Conservation (phyloP, 192 early-diverging fungal genomes). For the Rhizophlyctis rosea region DNA sequence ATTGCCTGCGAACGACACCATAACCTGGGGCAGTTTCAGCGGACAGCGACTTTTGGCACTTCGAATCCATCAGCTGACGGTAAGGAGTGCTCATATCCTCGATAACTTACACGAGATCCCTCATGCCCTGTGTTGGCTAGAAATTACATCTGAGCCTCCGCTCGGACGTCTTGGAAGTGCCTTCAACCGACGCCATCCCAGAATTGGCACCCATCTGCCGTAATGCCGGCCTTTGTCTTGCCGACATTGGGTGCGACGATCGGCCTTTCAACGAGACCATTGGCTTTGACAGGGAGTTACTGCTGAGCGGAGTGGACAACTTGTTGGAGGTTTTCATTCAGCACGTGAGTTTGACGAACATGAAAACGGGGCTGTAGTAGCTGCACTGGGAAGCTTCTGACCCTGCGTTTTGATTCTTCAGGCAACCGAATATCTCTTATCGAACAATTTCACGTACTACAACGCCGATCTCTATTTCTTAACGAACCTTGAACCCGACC, state of each 20-base stretch:
- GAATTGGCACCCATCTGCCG: constrained; percentile 1
- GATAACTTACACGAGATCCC: neutral
- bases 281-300: neutral
- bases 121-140: neutral
- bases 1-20: constrained; percentile 4
- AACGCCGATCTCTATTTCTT: constrained; percentile 10
- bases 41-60: neutral
- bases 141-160: too few species aligned
- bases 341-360: constrained; percentile 3
- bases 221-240: constrained; percentile 2
- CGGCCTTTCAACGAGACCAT: constrained; percentile 8
- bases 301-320: neutral
- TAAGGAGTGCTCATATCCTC: too few species aligned
- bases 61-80: constrained; percentile 1
- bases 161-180: too few species aligned
- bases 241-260: constrained; percentile 4
- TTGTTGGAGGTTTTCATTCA: neutral
- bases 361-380: neutral
- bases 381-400: neutral
- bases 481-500: constrained; percentile 11
- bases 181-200: constrained; percentile 7
- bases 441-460: constrained; percentile 3
- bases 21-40: constrained; percentile 4
- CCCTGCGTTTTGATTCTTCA: neutral
- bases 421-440: neutral